Conservation (phyloP, 2,329 filamentous ascomycete genomes). For the Verticillium nubilum region DNA sequence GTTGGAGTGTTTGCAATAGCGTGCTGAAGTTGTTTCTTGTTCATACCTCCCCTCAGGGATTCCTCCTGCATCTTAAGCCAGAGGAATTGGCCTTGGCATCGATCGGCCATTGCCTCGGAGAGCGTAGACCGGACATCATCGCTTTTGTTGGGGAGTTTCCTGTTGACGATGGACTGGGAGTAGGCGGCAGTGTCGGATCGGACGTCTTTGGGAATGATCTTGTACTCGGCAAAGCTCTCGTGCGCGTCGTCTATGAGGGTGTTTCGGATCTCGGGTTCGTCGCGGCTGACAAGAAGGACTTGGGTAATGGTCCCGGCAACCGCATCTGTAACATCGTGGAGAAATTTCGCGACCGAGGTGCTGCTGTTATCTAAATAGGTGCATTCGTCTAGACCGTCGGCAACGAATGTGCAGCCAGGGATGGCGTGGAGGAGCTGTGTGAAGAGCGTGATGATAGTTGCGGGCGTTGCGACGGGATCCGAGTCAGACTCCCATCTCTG, state of each 20-base stretch:
- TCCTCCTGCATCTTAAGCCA: too few species aligned
- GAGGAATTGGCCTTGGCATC: too few species aligned
- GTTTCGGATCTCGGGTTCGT: slow-evolving; percentile 16
- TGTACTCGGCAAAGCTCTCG: slow-evolving; percentile 7
- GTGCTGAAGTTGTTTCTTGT: too few species aligned
- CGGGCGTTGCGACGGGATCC: slow-evolving; percentile 9
- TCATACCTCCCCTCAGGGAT: too few species aligned
- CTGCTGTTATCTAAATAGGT: background rate
- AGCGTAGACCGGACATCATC: too few species aligned
- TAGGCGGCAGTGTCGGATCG: slow-evolving; percentile 14
- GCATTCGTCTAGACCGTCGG: slow-evolving; percentile 31
- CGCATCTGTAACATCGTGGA: slow-evolving; percentile 7
- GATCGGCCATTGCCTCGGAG: too few species aligned
- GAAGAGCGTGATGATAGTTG: slow-evolving; percentile 14
- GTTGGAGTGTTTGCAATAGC: too few species aligned
- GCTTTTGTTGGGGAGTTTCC: too few species aligned
- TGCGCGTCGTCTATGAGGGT: slow-evolving; percentile 2
- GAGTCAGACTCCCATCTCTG: background rate
- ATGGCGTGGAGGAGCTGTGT: slow-evolving; percentile 5
- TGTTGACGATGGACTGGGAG: too few species aligned
- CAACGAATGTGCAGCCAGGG: slow-evolving; percentile 16
- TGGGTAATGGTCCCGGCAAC: slow-evolving; percentile 7
- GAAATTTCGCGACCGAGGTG: slow-evolving; percentile 10
- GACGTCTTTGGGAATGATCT: slow-evolving; percentile 16
- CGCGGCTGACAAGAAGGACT: slow-evolving; percentile 20